phyloP scores from a whole-genome alignment of 2,329 filamentous ascomycete genomes.

The Monilinia laxa region DNA sequence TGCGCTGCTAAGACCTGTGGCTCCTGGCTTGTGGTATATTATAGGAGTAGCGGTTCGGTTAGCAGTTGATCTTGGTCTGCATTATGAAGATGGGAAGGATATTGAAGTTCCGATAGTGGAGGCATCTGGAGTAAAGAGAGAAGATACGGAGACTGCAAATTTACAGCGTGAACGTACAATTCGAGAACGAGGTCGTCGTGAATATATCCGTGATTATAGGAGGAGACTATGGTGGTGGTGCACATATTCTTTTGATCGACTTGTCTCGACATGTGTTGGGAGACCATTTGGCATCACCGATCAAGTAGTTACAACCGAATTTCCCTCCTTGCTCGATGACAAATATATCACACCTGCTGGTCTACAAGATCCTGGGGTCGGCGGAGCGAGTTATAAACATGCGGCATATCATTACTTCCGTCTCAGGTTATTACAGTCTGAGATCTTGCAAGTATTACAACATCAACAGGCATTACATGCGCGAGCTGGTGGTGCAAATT shows the following conservation, averaged over 20 bases:
- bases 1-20: constrained; percentile 84
- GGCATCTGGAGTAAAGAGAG: constrained; percentile 41
- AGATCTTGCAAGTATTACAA: constrained; percentile 91
- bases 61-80: constrained; percentile 86
- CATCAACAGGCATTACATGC: constrained; percentile 85
- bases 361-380: constrained; percentile 61
- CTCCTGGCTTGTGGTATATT: constrained; percentile 95
- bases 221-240: constrained; percentile 98
- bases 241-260: constrained; percentile 90
- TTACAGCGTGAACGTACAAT: constrained; percentile 40
- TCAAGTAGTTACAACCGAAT: constrained; percentile 92
- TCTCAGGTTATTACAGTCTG: constrained; percentile 83
- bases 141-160: constrained; percentile 37
- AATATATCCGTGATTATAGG: constrained; percentile 84
- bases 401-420: constrained; percentile 92
- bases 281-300: constrained; percentile 94
- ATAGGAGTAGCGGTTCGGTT: constrained; percentile 88
- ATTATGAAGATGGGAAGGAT: constrained; percentile 83
- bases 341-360: constrained; percentile 80
- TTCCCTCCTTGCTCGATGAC: constrained; percentile 86
- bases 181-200: constrained; percentile 64
- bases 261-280: constrained; percentile 91
- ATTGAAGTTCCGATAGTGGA: constrained; percentile 58
- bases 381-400: constrained; percentile 79
- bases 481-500: constrained; percentile 62